A percentile compares a stretch with the other conserved stretches of the same genome.
phyloP scores from a whole-genome alignment of 495 filamentous ascomycete genomes.

The Neurospora africana region DNA sequence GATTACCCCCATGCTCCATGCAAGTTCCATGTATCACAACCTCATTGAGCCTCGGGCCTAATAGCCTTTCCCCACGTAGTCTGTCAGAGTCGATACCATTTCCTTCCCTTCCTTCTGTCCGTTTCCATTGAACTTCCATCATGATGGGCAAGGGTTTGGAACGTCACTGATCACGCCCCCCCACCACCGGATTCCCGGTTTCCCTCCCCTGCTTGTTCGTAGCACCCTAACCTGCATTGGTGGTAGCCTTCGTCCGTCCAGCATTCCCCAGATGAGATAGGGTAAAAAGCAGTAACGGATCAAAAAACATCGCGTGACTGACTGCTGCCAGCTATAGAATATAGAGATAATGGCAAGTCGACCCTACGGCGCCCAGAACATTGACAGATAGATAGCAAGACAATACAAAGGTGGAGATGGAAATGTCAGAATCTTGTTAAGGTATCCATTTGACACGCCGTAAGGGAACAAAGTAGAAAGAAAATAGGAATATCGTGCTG shows the following conservation, averaged over 20 bases:
- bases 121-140: background rate
- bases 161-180: background rate
- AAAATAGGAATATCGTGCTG: background rate
- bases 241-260: background rate
- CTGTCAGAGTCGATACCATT: background rate
- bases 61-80: background rate
- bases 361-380: background rate
- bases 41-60: background rate
- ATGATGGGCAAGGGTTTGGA: background rate
- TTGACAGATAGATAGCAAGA: background rate
- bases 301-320: background rate
- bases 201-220: background rate
- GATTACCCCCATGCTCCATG: background rate
- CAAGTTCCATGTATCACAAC: background rate
- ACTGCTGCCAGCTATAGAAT: background rate
- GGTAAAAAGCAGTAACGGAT: background rate
- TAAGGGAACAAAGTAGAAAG: background rate
- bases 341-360: background rate
- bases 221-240: background rate
- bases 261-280: background rate
- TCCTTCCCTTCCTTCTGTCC: background rate
- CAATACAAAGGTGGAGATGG: background rate
- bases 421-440: background rate
- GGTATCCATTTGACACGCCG: background rate
- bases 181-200: background rate